Evolutionary conservation across 768 basidiomycete species (phyloP), one percentile per base, ranked within the genome.

Genomic region (Mycena crocata): DNA sequence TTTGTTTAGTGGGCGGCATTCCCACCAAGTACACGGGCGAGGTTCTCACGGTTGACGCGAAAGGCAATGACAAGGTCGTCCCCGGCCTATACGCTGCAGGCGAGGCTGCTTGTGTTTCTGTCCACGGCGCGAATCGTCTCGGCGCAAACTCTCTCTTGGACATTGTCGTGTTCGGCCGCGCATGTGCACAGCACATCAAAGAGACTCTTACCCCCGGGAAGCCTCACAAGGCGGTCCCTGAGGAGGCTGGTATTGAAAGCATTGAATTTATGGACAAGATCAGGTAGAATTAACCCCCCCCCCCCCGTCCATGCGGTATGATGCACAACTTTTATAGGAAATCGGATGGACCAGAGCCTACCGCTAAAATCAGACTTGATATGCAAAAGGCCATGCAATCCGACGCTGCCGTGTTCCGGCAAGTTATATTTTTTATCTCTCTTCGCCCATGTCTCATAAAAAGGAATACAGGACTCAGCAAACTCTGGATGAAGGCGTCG

Each of bases 341-440:
- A 55, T 82, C 95, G 12, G 84, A 89, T 70, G 98, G 98, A 30
- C 85, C 92, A 28, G 87, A 93, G 74, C 85, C 93, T 34, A 99
- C 98, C 37, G 91, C 95, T 17, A 88, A 96, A 75, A 92, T 99
- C 76, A 89, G 98, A 69, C 79, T 98, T 54, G 91, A 94, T 76
- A 95, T 99, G 95, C 98, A 99, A 80, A 99, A 98, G 85, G 94
- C 95, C 40, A 99, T 99, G 96, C 96, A 99, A 80, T 80, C 91
- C 54, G 97, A 99, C 79, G 97, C 97, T 45, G 97, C 97, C 71
- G 97, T 99, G 68, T 99, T 99, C 89, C 87, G 95, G 90, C 90
- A 62, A 15, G 80, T 74, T 28, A 17, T 24, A 5, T 50, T 52
- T 32, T 55, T 10, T 40, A 2, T 31, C 21, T 19, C 6, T 17